Percentiles rank a stretch among this genome's conserved stretches.
Conservation (phyloP, 1,284 basidiomycete genomes). For the Wolfiporia cocos region DNA sequence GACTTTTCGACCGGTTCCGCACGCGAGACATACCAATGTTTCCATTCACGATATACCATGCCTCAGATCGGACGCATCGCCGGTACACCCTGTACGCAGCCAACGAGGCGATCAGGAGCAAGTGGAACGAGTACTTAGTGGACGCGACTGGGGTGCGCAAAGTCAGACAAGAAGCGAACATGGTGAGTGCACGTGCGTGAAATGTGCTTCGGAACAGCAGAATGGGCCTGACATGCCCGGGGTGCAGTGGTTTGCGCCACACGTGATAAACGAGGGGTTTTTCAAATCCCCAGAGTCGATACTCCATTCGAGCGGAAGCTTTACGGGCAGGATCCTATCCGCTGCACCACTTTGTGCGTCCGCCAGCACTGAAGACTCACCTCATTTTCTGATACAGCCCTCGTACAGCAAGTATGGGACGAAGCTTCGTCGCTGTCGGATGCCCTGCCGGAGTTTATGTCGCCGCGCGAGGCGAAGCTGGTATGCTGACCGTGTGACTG, state of each 20-base stretch:
- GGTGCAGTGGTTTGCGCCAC: conserved; percentile 58
- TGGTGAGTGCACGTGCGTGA: conserved; percentile 50
- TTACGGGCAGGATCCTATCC: conserved; percentile 51
- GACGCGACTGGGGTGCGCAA: conserved; percentile 58
- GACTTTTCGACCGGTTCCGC: conserved; percentile 51
- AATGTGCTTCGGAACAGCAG: too few relatives aligned
- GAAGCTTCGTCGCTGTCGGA: conserved; percentile 53
- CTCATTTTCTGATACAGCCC: neutral
- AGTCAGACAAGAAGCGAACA: conserved; percentile 61
- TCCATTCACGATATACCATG: conserved; percentile 73
- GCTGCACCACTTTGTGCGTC: conserved; percentile 61
- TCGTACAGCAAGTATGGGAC: conserved; percentile 38
- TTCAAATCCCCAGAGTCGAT: conserved; percentile 43
- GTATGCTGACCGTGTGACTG: conserved; percentile 16
- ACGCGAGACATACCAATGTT: conserved; percentile 48
- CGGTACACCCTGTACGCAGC: conserved; percentile 67
- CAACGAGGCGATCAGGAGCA: conserved; percentile 48
- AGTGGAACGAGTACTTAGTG: conserved; percentile 56
- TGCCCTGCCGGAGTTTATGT: conserved; percentile 64
- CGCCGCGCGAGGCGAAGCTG: conserved; percentile 43
- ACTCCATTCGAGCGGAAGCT: conserved; percentile 26
- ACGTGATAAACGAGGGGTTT: conserved; percentile 49
- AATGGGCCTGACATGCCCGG: too few relatives aligned
- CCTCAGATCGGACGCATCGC: conserved; percentile 44
- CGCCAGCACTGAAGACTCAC: neutral